Evolutionary conservation across 345 rosid species (phyloP), one percentile per base, ranked within the genome.

Genomic region (Orychophragmus violaceus): DNA sequence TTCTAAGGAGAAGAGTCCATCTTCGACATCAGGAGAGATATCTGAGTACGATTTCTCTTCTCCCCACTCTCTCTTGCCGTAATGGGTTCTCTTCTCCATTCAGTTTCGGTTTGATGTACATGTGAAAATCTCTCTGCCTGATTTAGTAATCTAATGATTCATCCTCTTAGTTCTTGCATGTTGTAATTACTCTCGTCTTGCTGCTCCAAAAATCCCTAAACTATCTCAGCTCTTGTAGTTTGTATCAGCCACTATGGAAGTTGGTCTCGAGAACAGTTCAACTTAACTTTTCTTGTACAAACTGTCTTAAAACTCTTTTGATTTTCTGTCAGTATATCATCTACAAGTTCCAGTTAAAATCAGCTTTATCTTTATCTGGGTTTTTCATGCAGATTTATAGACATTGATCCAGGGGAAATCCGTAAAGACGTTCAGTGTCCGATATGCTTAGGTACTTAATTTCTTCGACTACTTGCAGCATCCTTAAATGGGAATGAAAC

Each of bases 341-440:
- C 3, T 36, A 5, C 10, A 59, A 33, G 59, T 24, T 16, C 25
- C 9, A 22, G 54, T 32, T 32, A 30, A 10, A 56, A 35, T 17
- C 19, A 44, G 28, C 32, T 18, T 33, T 48, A 22, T 1, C 16
- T 17, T 3, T 62, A 50, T 72, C 24, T 59, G 70, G 42, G 37
- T 76, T 73, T 52, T 52, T 21, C 41, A 29, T 76, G 77, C 85
- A 82, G 85, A 35, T 79, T 27, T 73, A 77, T 83, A 58, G 48
- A 74, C 0, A 81, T 88, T 48, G 82, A 83, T 58, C 74, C 79
- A 46, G 72, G 83, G 9, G 92, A 86, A 44, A 75, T 88, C 68
- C 87, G 84, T 22, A 86, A 84, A 67, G 90, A 84, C 67, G 90
- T 88, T 49, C 96, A 86, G 57, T 88, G 96, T 70, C 92, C 88